A percentile compares a stretch with the other conserved stretches of the same genome.
phyloP scores from a whole-genome alignment of 2,329 filamentous ascomycete species.

The Beauveria scarabaeidicola region DNA sequence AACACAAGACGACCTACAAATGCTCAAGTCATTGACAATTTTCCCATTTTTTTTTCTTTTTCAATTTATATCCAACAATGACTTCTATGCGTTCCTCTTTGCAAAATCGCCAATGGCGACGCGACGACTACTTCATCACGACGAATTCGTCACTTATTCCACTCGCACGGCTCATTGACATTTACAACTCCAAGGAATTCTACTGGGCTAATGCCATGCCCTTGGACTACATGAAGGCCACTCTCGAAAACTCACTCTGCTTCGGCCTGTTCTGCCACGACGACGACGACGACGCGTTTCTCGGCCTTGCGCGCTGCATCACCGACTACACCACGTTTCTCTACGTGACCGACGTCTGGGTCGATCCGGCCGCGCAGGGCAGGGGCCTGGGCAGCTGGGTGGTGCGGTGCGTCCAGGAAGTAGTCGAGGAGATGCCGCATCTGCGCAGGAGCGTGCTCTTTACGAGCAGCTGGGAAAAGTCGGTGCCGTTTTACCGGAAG shows the following conservation, averaged over 20 bases:
- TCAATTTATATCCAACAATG: not conserved
- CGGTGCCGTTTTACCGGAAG: conserved; percentile 26
- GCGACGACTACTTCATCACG: conserved; percentile 42
- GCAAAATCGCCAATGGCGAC: conserved; percentile 10
- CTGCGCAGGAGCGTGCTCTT: conserved; percentile 47
- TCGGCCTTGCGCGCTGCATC: conserved; percentile 38
- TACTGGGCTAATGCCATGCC: conserved; percentile 47
- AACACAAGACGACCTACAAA: not conserved
- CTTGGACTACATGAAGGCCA: conserved; percentile 32
- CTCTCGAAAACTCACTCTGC: conserved; percentile 45
- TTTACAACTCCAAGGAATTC: conserved; percentile 40
- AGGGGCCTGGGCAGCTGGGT: conserved; percentile 54
- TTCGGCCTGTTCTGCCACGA: conserved; percentile 41
- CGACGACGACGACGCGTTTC: conserved; percentile 12
- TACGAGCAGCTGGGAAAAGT: conserved; percentile 26
- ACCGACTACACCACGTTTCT: conserved; percentile 58
- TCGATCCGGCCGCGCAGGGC: conserved; percentile 45
- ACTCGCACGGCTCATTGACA: conserved; percentile 36
- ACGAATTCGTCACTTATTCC: conserved; percentile 44
- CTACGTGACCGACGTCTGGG: conserved; percentile 56
- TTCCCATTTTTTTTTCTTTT: not conserved
- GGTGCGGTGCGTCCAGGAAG: conserved; percentile 46
- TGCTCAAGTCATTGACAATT: not conserved
- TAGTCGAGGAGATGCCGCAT: conserved; percentile 41
- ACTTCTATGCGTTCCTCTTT: not conserved